phyloP scores from a whole-genome alignment of 2,329 filamentous ascomycete species.

The Zelopaecilomyces penicillatus region DNA sequence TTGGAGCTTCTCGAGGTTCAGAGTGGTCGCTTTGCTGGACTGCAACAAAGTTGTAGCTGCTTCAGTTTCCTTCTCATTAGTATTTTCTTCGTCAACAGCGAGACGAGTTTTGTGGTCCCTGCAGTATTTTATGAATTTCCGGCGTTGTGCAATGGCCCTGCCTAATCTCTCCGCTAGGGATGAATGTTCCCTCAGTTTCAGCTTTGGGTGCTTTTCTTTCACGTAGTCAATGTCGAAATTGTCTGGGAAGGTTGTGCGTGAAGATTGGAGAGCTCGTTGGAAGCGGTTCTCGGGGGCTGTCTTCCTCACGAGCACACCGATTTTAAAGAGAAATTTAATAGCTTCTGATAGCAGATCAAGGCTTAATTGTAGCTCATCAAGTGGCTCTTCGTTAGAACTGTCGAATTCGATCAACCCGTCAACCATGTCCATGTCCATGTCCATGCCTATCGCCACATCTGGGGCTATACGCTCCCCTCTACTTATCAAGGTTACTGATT shows the following conservation, averaged over 20 bases:
- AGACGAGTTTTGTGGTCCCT: slow-evolving; percentile 6
- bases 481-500: too few relatives aligned
- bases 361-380: background rate
- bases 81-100: background rate
- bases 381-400: too few relatives aligned
- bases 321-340: slow-evolving; percentile 7
- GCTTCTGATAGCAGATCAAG: slow-evolving; percentile 3
- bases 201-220: slow-evolving; percentile 2
- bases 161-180: slow-evolving; percentile 3
- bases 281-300: slow-evolving; percentile 3
- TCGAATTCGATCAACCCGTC: too few relatives aligned
- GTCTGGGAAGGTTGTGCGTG: background rate
- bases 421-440: too few relatives aligned
- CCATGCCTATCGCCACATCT: too few relatives aligned
- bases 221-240: slow-evolving; percentile 7
- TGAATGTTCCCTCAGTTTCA: background rate
- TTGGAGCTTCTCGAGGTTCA: background rate
- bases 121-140: slow-evolving; percentile 8
- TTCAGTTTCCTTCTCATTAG: background rate
- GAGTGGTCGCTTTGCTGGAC: background rate
- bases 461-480: too few relatives aligned
- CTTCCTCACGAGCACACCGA: slow-evolving; percentile 6
- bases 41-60: background rate
- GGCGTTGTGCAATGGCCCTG: slow-evolving; percentile 7
- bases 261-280: slow-evolving; percentile 3